Percentiles rank a stretch among this genome's conserved stretches.
phyloP scores from a whole-genome alignment of 1,139 yeast species.

The Hansenula sp. region DNA sequence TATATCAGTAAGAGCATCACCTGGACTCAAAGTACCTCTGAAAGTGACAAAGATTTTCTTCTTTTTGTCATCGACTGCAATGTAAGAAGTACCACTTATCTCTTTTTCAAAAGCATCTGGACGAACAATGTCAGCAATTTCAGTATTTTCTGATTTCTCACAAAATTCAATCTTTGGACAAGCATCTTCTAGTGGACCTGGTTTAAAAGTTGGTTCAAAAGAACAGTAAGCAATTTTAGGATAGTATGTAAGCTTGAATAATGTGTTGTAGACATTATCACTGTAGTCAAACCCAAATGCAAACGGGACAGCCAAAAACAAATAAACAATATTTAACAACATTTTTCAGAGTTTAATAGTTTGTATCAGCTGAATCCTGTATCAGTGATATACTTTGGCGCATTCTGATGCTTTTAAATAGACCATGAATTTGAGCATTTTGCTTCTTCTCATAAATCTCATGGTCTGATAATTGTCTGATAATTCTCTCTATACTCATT shows the following conservation, averaged over 20 bases:
- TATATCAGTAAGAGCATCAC: conserved; percentile 56
- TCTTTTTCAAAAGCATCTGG: conserved; percentile 25
- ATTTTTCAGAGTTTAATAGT: too few species aligned
- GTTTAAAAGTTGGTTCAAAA: conserved; percentile 8
- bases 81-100: conserved; percentile 35
- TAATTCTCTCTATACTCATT: too few species aligned
- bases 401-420: too few species aligned
- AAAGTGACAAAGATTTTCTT: conserved; percentile 39
- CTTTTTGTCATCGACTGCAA: conserved; percentile 37
- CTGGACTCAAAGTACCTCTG: conserved; percentile 53
- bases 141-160: conserved; percentile 1
- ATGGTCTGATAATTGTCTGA: too few species aligned
- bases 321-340: too few species aligned
- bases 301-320: too few species aligned
- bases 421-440: too few species aligned
- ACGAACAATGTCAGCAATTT: conserved; percentile 6
- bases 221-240: conserved; percentile 18
- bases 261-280: conserved; percentile 10
- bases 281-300: conserved; percentile 1
- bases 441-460: too few species aligned
- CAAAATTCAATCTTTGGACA: conserved; percentile 18
- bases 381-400: too few species aligned
- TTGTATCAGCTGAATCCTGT: too few species aligned
- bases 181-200: conserved; percentile 10
- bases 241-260: conserved; percentile 12